Evolutionary conservation across 345 rosid genomes (phyloP), one percentile per base, ranked within the genome.

Genomic region (Brassica nigra): DNA sequence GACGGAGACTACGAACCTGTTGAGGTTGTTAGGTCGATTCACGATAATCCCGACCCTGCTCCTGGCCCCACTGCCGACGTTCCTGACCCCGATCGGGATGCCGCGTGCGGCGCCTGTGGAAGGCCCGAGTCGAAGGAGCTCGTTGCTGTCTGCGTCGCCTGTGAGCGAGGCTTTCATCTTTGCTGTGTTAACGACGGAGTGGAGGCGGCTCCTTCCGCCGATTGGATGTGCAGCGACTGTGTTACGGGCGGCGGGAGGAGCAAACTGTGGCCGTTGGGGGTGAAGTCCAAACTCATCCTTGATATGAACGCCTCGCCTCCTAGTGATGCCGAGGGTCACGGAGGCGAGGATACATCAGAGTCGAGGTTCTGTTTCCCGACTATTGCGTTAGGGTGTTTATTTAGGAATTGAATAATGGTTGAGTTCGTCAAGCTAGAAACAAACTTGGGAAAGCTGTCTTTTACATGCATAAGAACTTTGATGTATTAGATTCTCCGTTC

Each of bases 261-360:
- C 76, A 87, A 90, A 80, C 84, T 85, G 33, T 93, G 97, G 98
- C 99, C 94, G 14, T 78, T 91, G 23, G 98, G 98, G 20, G 87
- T 89, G 64, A 90, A 89, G 87, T 68, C 89, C 0, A 91, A 86
- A 76, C 85, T 85, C 82, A 85, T 91, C 78, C 71, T 95, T 71
- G 99, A 95, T 77, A 93, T 95, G 77, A 95, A 95, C 76, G 86
- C 98, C 34, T 93, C 96, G 33, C 98, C 99, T 1, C 98, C 99
- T 11, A 92, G 96, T 30, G 99, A 95, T 42, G 87, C 78, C 4
- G 97, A 91, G 29, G 88, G 85, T 0, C 87, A 87, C 11, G 88
- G 85, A 3, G 68, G 67, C 42, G 89, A 87, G 28, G 88, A 84
- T 55, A 49, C 81, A 69, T 79, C 67, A 55, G 86, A 80, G 34